Evolutionary conservation across 164 flowering plant genomes (phyloP).

Genomic region (Platanus orientalis): DNA sequence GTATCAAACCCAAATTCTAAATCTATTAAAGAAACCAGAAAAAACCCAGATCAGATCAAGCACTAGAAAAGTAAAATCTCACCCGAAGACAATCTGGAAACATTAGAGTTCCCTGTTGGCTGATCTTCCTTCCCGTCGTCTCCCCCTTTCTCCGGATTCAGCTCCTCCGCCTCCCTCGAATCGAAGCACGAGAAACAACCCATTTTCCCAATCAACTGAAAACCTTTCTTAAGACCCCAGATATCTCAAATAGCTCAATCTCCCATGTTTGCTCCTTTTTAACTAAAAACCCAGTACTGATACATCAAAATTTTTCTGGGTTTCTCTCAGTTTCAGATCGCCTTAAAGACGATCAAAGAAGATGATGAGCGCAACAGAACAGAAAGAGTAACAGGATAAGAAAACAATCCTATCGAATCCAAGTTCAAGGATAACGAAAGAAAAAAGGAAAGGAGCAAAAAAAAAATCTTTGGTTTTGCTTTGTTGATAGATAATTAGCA

Average conservation of each 20-base stretch:
- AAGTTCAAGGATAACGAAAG: neutral
- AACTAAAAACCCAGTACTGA: slow-evolving; percentile 3
- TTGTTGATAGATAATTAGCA: neutral
- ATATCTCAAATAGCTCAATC: slow-evolving; percentile 7
- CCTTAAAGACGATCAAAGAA: neutral
- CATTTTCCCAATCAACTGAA: slow-evolving; percentile 22
- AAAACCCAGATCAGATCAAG: slow-evolving; percentile 16
- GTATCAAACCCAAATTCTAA: neutral
- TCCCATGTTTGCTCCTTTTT: slow-evolving; percentile 3
- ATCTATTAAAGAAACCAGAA: neutral
- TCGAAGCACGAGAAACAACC: slow-evolving; percentile 41
- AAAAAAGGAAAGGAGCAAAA: neutral
- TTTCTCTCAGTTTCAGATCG: slow-evolving; percentile 1
- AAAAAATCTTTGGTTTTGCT: slow-evolving; percentile 4
- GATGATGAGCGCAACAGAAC: no score
- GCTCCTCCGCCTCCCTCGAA: slow-evolving; percentile 30
- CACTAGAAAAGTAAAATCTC: neutral
- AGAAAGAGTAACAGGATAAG: no score
- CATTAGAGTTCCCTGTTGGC: slow-evolving; percentile 18
- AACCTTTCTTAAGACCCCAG: slow-evolving; percentile 2
- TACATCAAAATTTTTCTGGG: neutral
- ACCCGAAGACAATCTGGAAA: slow-evolving; percentile 33
- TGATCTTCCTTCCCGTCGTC: slow-evolving; percentile 18
- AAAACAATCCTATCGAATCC: neutral
- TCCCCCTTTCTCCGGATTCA: slow-evolving; percentile 18